Evolutionary conservation across 805 yeast genomes (phyloP).

Genomic region (Hanseniaspora meyeri): DNA sequence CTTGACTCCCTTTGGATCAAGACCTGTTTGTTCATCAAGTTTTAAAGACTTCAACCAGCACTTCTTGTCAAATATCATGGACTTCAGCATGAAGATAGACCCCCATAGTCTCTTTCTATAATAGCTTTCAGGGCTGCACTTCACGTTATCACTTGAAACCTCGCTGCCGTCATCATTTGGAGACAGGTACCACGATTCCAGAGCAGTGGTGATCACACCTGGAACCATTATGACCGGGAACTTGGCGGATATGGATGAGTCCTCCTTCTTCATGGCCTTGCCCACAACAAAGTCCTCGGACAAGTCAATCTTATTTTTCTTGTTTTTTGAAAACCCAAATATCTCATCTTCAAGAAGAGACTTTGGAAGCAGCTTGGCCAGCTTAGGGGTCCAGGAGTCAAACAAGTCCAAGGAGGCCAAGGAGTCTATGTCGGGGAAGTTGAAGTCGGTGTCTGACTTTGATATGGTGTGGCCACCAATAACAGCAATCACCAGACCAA

Average conservation of each 20-base stretch:
- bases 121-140: conserved; percentile 69
- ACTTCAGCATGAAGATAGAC: conserved; percentile 81
- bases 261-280: conserved; percentile 39
- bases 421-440: conserved; percentile 37
- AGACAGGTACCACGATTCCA: conserved; percentile 81
- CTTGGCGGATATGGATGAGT: conserved; percentile 39
- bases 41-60: conserved; percentile 91
- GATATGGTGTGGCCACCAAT: conserved; percentile 40
- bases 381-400: conserved; percentile 59
- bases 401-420: conserved; percentile 49
- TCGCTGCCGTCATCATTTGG: conserved; percentile 27
- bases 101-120: conserved; percentile 95
- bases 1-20: conserved; percentile 76
- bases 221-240: conserved; percentile 87
- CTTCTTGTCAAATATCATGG: conserved; percentile 80
- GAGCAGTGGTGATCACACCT: conserved; percentile 89
- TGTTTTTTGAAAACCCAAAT: conserved; percentile 25
- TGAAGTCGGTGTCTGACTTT: conserved; percentile 29
- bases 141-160: not conserved
- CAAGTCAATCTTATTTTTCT: conserved; percentile 32
- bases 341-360: conserved; percentile 40
- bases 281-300: conserved; percentile 88
- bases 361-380: conserved; percentile 38
- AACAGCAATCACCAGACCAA: conserved; percentile 56
- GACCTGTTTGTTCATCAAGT: conserved; percentile 81